phyloP scores from a whole-genome alignment of 2,329 filamentous ascomycete species.

The Penicillium sp. region DNA sequence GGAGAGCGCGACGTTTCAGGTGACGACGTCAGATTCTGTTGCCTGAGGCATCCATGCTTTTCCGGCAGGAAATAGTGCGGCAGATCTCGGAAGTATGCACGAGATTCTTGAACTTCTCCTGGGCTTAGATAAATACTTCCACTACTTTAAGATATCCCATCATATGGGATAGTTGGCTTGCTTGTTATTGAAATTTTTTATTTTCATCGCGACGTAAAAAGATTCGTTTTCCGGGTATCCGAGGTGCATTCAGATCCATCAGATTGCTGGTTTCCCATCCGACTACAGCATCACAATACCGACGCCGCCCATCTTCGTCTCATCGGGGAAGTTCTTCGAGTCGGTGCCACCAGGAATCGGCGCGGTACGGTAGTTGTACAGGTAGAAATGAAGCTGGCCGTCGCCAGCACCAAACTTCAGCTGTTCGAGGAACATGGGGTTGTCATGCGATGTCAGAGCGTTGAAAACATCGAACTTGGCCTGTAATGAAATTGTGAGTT shows the following conservation, averaged over 20 bases:
- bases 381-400: conserved; percentile 91
- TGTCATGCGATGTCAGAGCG: conserved; percentile 88
- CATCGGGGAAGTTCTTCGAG: conserved; percentile 71
- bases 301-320: conserved; percentile 75
- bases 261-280: conserved; percentile 3
- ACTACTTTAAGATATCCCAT: too few relatives aligned
- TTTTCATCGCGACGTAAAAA: conserved; percentile 10
- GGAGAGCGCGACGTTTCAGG: conserved; percentile 16
- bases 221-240: conserved; percentile 17
- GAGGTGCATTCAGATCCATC: conserved; percentile 10
- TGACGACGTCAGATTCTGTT: conserved; percentile 17
- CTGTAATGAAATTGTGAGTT: conserved; percentile 31
- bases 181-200: conserved; percentile 2
- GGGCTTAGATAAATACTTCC: too few relatives aligned
- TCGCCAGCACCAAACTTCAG: conserved; percentile 95
- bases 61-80: too few relatives aligned
- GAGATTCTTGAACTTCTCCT: too few relatives aligned
- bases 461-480: conserved; percentile 94
- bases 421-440: conserved; percentile 85
- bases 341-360: conserved; percentile 84
- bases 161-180: too few relatives aligned
- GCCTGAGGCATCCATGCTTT: conserved; percentile 16
- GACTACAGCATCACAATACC: conserved; percentile 77
- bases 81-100: too few relatives aligned
- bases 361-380: conserved; percentile 93